These are phyloP conservation scores for Tetrapisispora iriomotensis DNA, from an alignment of 805 yeast genomes.

Conservation along the genomic window DNA sequence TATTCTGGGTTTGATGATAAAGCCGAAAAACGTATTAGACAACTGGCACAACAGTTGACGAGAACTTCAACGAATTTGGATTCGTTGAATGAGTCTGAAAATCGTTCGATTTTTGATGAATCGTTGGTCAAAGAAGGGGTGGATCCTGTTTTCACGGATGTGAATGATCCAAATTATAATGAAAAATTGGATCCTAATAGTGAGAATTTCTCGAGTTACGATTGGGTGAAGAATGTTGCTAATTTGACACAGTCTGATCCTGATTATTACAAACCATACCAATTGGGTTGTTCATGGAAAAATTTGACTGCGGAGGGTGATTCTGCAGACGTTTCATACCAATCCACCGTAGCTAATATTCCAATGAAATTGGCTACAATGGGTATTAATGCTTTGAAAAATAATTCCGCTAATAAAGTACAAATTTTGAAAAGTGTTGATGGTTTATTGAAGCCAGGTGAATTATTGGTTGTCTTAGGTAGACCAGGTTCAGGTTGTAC, in stretches of 20 bases:
- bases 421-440: conserved; percentile 59
- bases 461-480: conserved; percentile 59
- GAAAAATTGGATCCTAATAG: conserved; percentile 49
- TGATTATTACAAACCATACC: conserved; percentile 52
- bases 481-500: conserved; percentile 77
- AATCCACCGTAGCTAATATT: conserved; percentile 44
- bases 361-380: conserved; percentile 24
- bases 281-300: conserved; percentile 50
- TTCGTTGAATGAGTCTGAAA: not conserved
- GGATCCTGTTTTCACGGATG: conserved; percentile 17
- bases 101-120: conserved; percentile 10
- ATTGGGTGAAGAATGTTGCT: conserved; percentile 59
- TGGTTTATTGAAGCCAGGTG: conserved; percentile 52
- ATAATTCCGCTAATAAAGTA: conserved; percentile 28
- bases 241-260: conserved; percentile 44
- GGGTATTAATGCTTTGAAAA: conserved; percentile 16
- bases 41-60: conserved; percentile 35
- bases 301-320: conserved; percentile 53
- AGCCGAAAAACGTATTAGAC: conserved; percentile 29
- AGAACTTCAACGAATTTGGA: conserved; percentile 1
- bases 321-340: conserved; percentile 60
- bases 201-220: conserved; percentile 48
- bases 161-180: conserved; percentile 19
- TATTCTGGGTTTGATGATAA: conserved; percentile 32
- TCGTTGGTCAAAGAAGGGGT: conserved; percentile 12